These are phyloP conservation scores for Noccaea bulbosa DNA, from an alignment of 345 rosid species.

Conservation along the genomic window DNA sequence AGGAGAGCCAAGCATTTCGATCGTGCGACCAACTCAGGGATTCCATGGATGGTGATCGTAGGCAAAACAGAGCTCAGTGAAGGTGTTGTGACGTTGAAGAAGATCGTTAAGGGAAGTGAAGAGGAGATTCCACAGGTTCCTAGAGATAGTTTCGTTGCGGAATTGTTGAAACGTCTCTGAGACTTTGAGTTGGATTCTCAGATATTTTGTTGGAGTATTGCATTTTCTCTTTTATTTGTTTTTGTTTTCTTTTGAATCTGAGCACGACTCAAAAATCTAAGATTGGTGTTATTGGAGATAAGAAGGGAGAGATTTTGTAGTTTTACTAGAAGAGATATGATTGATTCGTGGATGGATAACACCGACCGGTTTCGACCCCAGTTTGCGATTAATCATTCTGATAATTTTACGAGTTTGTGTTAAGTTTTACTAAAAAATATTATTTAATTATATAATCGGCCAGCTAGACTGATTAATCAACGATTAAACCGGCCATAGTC, in stretches of 20 bases:
- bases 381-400: background rate
- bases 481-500: background rate
- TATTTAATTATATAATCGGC: background rate
- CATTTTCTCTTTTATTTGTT: background rate
- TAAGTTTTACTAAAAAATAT: too few species aligned
- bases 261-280: background rate
- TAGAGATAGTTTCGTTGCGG: slow-evolving; percentile 54
- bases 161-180: slow-evolving; percentile 51
- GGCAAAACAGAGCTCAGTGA: slow-evolving; percentile 64
- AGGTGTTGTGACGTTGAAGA: slow-evolving; percentile 67
- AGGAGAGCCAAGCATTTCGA: slow-evolving; percentile 63
- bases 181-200: background rate
- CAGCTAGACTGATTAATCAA: background rate
- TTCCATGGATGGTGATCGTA: slow-evolving; percentile 65
- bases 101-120: slow-evolving; percentile 55
- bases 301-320: slow-evolving; percentile 1
- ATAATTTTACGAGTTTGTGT: background rate
- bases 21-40: slow-evolving; percentile 12
- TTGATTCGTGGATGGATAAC: background rate
- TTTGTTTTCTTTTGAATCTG: background rate
- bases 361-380: background rate
- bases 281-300: slow-evolving; percentile 14
- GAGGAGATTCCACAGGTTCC: slow-evolving; percentile 43
- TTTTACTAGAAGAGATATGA: background rate
- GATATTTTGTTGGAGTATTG: background rate